Evolutionary conservation across 2,329 filamentous ascomycete species (phyloP).

Genomic region (Beauveria pseudobassiana): DNA sequence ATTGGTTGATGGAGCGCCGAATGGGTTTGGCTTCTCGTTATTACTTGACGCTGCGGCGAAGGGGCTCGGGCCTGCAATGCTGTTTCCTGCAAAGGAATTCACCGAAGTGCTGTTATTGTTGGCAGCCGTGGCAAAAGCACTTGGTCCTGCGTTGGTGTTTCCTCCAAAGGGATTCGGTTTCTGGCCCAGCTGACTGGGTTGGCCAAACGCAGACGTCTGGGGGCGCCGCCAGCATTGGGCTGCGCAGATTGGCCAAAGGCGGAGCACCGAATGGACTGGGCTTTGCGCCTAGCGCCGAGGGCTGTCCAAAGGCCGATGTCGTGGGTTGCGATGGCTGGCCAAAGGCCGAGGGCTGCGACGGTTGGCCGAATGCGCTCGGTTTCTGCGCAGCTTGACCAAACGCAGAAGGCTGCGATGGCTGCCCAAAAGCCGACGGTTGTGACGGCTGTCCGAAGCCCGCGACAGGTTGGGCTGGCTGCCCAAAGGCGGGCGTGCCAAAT

Average conservation of each 20-base stretch:
- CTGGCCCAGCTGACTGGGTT: constrained; percentile 27
- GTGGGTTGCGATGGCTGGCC: constrained; percentile 22
- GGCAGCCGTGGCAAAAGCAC: constrained; percentile 23
- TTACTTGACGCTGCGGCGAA: neutral
- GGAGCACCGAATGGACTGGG: constrained; percentile 24
- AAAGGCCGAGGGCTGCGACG: constrained; percentile 23
- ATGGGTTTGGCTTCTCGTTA: constrained; percentile 1
- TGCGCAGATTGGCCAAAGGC: constrained; percentile 34
- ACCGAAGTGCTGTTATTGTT: constrained; percentile 5
- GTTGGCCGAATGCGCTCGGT: constrained; percentile 27
- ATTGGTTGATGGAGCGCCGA: neutral
- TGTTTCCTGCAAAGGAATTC: constrained; percentile 25
- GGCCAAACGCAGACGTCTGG: constrained; percentile 28
- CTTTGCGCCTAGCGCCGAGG: constrained; percentile 11
- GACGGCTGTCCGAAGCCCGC: constrained; percentile 19
- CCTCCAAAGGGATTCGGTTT: constrained; percentile 28
- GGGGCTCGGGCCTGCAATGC: neutral
- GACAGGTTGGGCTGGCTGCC: constrained; percentile 20
- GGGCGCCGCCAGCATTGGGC: neutral
- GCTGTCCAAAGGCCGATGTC: constrained; percentile 36
- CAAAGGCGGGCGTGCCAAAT: constrained; percentile 26
- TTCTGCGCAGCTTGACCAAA: constrained; percentile 25
- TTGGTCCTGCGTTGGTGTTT: constrained; percentile 17
- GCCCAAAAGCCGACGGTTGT: constrained; percentile 19
- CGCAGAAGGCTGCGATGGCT: constrained; percentile 21